phyloP scores from a whole-genome alignment of 192 early-diverging fungal genomes.

The Coemansia javaensis region DNA sequence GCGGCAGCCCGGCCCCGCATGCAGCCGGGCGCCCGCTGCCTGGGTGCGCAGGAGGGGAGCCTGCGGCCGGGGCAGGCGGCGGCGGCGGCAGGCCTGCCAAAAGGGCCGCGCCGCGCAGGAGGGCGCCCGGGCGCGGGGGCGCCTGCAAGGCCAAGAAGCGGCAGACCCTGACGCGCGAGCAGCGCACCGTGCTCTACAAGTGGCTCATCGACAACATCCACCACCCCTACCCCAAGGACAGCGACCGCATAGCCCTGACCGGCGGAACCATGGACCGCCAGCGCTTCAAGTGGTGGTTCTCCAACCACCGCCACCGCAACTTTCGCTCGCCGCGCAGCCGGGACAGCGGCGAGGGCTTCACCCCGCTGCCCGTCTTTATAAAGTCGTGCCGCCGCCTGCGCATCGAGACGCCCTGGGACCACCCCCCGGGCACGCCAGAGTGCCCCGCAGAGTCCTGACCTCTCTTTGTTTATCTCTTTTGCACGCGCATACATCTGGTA shows the following conservation, averaged over 20 bases:
- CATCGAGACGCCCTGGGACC: slow-evolving; percentile 13
- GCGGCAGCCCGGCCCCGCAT: no score
- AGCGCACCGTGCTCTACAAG: slow-evolving; percentile 10
- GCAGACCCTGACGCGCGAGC: slow-evolving; percentile 7
- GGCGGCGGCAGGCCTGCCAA: no score
- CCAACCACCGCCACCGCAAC: slow-evolving; percentile 39
- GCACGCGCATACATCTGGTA: no score
- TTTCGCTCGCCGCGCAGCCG: no score
- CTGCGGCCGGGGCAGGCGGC: no score
- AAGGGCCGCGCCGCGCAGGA: no score
- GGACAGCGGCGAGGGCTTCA: slow-evolving; percentile 7
- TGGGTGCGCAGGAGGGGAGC: no score
- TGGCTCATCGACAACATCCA: slow-evolving; percentile 23
- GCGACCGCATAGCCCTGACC: slow-evolving; percentile 6
- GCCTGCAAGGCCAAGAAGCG: slow-evolving; percentile 6
- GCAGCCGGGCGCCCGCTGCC: no score
- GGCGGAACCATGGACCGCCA: slow-evolving; percentile 9
- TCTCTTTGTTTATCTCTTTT: no score
- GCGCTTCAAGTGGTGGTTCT: slow-evolving; percentile 44
- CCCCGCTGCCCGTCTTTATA: slow-evolving; percentile 18
- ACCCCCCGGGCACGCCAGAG: slow-evolving; percentile 17
- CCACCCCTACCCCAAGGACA: slow-evolving; percentile 28
- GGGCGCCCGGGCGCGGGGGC: no score
- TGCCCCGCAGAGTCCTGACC: no score
- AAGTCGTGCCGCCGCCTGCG: slow-evolving; percentile 14